Base-by-base conservation (phyloP, 192 early-diverging fungal genomes). In the Rhizophagus prolifer region DNA sequence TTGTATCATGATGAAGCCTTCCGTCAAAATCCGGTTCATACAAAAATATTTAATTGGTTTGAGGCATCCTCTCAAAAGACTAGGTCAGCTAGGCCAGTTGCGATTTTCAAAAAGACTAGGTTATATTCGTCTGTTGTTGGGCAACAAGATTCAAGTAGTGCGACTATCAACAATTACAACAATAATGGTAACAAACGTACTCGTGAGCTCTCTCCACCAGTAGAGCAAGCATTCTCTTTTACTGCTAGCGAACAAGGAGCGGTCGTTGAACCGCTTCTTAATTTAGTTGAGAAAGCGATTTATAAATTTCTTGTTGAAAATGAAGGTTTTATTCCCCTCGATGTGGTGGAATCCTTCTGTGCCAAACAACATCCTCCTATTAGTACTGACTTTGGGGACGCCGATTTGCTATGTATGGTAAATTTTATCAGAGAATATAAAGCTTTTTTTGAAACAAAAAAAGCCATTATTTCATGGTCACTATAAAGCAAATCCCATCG, bases 1-100 rank as follows among this genome's bases (percentile, higher is more conserved):
- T 73, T 73, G 50, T 73, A 73, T 61, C 6, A 30, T 58, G 54
- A 73, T 38, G 13, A 50, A 8, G 31, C 8, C 72, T 73, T 73
- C 13, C 72, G 58, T 73, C 72, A 60, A 73, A 73, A 61, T 36
- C 58, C 50, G 6, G 72, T 31, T 34, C 54, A 72, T 36, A 34
- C 0, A 1, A 72, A 16, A 16, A 59, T 72, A 44, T 72, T 59
- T 60, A 60, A 36, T 60, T 72, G 54, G 28, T 60, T 72, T 34
- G 54, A 72, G 31, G 30, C 13, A 59, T 14, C 13, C 50, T 72
- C 50, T 31, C 8, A 31, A 31, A 14, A 64, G 62, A 14, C 47
- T 31, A 31, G 9, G 23, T 44, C 28, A 30, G n/a, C 67, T n/a
- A n/a, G n/a, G n/a, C n/a, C n/a, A n/a, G n/a, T n/a, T n/a, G n/a